Evolutionary conservation across 768 basidiomycete species (phyloP).

Genomic region (Phanerochaete carnosa): DNA sequence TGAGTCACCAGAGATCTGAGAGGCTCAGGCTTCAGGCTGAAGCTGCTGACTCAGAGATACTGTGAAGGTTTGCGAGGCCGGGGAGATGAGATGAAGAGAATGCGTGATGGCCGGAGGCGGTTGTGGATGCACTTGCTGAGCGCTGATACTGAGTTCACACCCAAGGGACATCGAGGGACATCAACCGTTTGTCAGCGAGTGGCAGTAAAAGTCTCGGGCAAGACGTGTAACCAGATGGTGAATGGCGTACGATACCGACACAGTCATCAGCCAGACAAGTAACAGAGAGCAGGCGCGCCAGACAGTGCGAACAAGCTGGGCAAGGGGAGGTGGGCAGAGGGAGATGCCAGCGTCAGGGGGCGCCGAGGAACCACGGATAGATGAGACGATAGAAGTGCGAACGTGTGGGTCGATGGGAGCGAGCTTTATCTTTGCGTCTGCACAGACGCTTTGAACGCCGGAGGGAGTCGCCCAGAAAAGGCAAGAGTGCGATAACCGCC

Average conservation of each 20-base stretch:
- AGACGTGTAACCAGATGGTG: too few species aligned
- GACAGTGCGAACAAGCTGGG: too few species aligned
- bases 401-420: not conserved
- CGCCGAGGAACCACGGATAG: slow-evolving; percentile 5
- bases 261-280: too few species aligned
- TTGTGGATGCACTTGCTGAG: too few species aligned
- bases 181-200: not conserved
- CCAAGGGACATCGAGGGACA: not conserved
- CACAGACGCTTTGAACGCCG: not conserved
- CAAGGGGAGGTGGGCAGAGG: not conserved
- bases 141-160: too few species aligned
- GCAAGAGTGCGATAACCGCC: not conserved
- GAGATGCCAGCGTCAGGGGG: not conserved
- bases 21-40: too few species aligned
- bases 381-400: slow-evolving; percentile 1
- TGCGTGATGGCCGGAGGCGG: not conserved
- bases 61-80: too few species aligned
- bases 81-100: not conserved
- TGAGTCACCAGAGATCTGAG: not conserved
- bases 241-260: too few species aligned
- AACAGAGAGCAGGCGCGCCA: too few species aligned
- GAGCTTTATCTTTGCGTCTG: not conserved
- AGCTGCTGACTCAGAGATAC: too few species aligned
- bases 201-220: too few species aligned
- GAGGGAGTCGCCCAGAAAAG: not conserved